Conservation (phyloP, 805 yeast species). For the Candida mattraensis region DNA sequence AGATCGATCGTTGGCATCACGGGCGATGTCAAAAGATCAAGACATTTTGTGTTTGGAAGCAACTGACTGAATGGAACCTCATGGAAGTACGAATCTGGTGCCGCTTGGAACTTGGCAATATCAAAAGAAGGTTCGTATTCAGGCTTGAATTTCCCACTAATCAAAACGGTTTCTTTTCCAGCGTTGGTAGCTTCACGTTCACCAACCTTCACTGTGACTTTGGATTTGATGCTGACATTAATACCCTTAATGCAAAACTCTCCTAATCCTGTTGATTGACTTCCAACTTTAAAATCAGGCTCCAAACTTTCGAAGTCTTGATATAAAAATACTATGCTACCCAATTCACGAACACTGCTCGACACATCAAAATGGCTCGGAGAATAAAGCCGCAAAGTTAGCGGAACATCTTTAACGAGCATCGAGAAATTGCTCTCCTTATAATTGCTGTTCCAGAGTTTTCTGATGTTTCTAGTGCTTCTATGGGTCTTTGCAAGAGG, state of each 20-base stretch:
- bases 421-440: conserved; percentile 5
- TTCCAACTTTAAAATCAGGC: conserved; percentile 12
- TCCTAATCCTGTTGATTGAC: conserved; percentile 21
- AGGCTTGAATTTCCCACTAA: conserved; percentile 3
- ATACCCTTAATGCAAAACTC: conserved; percentile 10
- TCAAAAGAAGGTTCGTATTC: conserved; percentile 17
- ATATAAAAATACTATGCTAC: conserved; percentile 4
- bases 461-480: conserved; percentile 10
- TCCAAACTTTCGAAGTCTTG: conserved; percentile 2
- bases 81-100: conserved; percentile 4
- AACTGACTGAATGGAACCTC: conserved; percentile 8
- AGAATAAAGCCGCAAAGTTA: conserved; percentile 8
- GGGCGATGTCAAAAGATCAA: conserved; percentile 9
- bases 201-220: conserved; percentile 10
- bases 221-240: conserved; percentile 7
- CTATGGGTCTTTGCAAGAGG: conserved; percentile 13
- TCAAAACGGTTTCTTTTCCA: conserved; percentile 9
- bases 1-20: conserved; percentile 18
- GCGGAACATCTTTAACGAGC: conserved; percentile 13
- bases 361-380: conserved; percentile 9
- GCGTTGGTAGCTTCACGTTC: conserved; percentile 4
- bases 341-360: conserved; percentile 7
- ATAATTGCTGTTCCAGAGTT: conserved; percentile 10
- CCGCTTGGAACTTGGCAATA: conserved; percentile 11
- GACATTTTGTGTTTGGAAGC: conserved; percentile 10